phyloP scores from a whole-genome alignment of 257 asterid genomes.

The Fraxinus pennsylvanica region DNA sequence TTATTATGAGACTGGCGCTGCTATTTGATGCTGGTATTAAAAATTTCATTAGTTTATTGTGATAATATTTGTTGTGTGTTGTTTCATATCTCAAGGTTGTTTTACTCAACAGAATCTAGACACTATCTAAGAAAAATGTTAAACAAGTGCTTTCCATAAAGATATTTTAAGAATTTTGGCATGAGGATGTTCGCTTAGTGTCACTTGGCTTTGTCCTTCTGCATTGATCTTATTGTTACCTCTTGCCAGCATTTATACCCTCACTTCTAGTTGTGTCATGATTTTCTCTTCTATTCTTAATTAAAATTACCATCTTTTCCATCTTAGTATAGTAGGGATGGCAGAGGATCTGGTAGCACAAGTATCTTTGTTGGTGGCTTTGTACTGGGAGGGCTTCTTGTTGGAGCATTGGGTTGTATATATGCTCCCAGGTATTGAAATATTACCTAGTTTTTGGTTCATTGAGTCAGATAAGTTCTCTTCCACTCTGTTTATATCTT shows the following conservation, averaged over 20 bases:
- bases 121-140: neutral
- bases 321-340: slow-evolving; percentile 34
- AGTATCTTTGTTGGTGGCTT: slow-evolving; percentile 46
- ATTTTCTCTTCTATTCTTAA: too few species aligned
- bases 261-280: neutral
- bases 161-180: neutral
- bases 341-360: slow-evolving; percentile 35
- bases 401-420: slow-evolving; percentile 50
- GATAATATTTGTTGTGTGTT: neutral
- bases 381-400: slow-evolving; percentile 45
- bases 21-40: neutral
- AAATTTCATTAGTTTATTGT: neutral
- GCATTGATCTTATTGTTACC: neutral
- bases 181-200: neutral
- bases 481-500: neutral
- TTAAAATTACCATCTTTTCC: slow-evolving; percentile 4
- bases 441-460: neutral
- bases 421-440: slow-evolving; percentile 45
- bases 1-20: neutral
- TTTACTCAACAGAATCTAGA: neutral
- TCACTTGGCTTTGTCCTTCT: neutral
- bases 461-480: neutral
- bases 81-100: neutral
- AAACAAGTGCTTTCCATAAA: neutral
- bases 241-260: neutral